Evolutionary conservation across 1,139 yeast species (phyloP), one percentile per base, ranked within the genome.

Genomic region (Hyphopichia wangnamkhiaoensis): DNA sequence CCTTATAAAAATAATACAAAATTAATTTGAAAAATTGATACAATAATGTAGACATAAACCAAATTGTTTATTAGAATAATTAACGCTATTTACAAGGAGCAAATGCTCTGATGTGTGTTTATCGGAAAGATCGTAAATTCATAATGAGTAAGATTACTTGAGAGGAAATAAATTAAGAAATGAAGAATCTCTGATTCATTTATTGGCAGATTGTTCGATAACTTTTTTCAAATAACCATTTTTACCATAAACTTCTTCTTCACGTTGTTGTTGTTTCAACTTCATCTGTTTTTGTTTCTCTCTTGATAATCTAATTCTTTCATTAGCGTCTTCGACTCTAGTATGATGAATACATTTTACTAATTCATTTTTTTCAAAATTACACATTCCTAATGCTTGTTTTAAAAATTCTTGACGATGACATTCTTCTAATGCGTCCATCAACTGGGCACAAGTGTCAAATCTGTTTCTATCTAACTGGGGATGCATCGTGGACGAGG

Each of bases 391-490:
- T 49, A 88, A 68, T n/a, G 88, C 82, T 56, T 86, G 80, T 52
- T 79, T 76, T 47, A 86, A 53, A 50, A 83, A 85, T 43, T 83
- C 86, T 45, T 76, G 78, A 44, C 80, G 74, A 56, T 91, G 97
- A 59, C 98, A 93, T 57, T 87, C 84, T 56, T 91, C 96, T 12
- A 93, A 75, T 0, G 96, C 96, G 48, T 84, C 84, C 65, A 93
- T 89, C 39, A 90, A 75, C 46, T 83, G 85, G 37, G 79, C 82
- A 61, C 98, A 93, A 26, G 85, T 66, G 39, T 67, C 72, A 45
- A 71, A 72, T 47, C 77, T 58, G 45, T 61, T 63, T 45, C 61
- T 67, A 52, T 72, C 78, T 48, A 72, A 59, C 47, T 72, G 77
- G 15, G 78, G 78, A 46, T 72, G 78, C 78, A 72, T 72, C 18